These are phyloP conservation scores for Fusarium devonianum DNA, from an alignment of 2,329 filamentous ascomycete genomes.

Conservation along the genomic window DNA sequence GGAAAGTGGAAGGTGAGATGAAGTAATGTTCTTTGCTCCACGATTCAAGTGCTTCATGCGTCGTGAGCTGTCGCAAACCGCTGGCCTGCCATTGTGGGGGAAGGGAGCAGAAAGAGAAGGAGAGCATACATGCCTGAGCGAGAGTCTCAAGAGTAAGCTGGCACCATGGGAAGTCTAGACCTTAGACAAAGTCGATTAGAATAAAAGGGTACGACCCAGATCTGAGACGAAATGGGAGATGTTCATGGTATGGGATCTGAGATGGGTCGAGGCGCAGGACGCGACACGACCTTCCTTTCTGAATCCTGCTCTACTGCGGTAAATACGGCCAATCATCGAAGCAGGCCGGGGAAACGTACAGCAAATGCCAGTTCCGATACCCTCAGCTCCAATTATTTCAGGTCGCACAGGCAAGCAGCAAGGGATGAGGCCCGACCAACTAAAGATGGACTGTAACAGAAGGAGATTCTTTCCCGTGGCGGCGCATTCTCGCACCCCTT, in stretches of 20 bases:
- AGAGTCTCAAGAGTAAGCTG: slow-evolving; percentile 13
- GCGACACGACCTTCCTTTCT: slow-evolving; percentile 26
- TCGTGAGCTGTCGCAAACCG: not conserved
- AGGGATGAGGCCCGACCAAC: slow-evolving; percentile 28
- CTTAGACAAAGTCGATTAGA: slow-evolving; percentile 12
- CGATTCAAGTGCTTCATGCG: slow-evolving; percentile 7
- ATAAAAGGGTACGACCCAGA: slow-evolving; percentile 23
- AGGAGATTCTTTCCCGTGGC: slow-evolving; percentile 8
- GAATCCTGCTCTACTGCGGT: slow-evolving; percentile 9
- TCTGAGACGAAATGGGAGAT: slow-evolving; percentile 36
- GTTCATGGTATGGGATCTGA: slow-evolving; percentile 27
- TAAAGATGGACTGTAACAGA: slow-evolving; percentile 15
- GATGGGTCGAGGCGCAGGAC: slow-evolving; percentile 31
- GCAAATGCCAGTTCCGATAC: slow-evolving; percentile 15
- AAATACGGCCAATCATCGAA: slow-evolving; percentile 26
- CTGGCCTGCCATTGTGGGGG: too few species aligned
- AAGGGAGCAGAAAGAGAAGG: not conserved
- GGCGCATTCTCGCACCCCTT: slow-evolving; percentile 12
- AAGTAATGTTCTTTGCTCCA: not conserved
- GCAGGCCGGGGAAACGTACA: slow-evolving; percentile 13
- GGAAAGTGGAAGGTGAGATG: slow-evolving; percentile 1
- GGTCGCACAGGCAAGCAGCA: slow-evolving; percentile 19
- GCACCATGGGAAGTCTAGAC: slow-evolving; percentile 16
- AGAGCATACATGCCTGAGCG: slow-evolving; percentile 9
- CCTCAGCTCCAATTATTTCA: too few species aligned